These are phyloP conservation scores for Athelia psychrophila DNA, from an alignment of 1,284 basidiomycete species.

Conservation along the genomic window DNA sequence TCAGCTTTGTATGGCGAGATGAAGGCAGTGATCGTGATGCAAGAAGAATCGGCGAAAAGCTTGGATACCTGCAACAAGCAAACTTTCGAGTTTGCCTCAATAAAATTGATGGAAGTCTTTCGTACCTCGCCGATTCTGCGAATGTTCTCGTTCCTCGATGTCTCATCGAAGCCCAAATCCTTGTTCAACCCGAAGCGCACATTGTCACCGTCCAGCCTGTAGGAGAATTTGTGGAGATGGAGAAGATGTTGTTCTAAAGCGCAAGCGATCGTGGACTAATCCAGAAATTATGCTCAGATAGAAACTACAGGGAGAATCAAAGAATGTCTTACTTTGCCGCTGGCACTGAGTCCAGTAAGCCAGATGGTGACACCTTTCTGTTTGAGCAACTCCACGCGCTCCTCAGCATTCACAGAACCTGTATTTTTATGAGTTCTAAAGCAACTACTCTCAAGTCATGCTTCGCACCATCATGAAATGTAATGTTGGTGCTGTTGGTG, in stretches of 20 bases:
- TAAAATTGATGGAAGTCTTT: conserved; percentile 2
- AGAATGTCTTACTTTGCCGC: conserved; percentile 68
- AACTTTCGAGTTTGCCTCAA: conserved; percentile 8
- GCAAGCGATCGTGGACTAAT: conserved; percentile 93
- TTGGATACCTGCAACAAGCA: conserved; percentile 73
- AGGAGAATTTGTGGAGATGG: conserved; percentile 82
- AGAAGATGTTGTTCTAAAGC: conserved; percentile 96
- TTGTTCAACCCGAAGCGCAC: conserved; percentile 97
- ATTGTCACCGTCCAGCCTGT: conserved; percentile 97
- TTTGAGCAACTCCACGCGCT: conserved; percentile 66
- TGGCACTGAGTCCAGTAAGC: conserved; percentile 92
- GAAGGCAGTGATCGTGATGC: conserved; percentile 92
- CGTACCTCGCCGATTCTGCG: conserved; percentile 92
- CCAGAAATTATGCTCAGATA: conserved; percentile 2
- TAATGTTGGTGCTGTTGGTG: conserved; percentile 87
- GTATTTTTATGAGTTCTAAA: conserved; percentile 3
- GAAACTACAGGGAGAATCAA: conserved; percentile 1
- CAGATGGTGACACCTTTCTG: conserved; percentile 91
- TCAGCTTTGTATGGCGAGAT: conserved; percentile 97
- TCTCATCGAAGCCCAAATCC: conserved; percentile 96
- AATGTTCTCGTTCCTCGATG: conserved; percentile 96
- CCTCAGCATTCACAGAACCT: conserved; percentile 73
- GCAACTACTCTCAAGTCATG: background rate
- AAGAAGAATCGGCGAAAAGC: conserved; percentile 87
- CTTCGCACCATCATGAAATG: conserved; percentile 60